Evolutionary conservation across 2,329 filamentous ascomycete genomes (phyloP), one percentile per base, ranked within the genome.

Genomic region (Lachnellula arida): DNA sequence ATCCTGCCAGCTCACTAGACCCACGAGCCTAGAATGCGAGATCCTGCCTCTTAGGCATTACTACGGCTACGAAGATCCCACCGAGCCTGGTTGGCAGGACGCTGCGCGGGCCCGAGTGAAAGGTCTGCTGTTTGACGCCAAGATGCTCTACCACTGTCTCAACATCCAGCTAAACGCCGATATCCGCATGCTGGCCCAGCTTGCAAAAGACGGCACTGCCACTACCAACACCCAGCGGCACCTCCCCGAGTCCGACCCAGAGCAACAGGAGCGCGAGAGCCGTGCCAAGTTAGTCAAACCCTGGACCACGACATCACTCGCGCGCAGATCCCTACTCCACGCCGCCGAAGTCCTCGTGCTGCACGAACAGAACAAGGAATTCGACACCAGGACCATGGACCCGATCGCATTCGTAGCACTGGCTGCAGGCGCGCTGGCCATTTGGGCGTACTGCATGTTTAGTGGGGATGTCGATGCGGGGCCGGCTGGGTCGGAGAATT

Each of bases 81-180:
- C 50, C 5, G 19, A 60, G 9, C 55, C 54, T 6, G 57, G 52
- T 22, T 62, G 58, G 58, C 50, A 66, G 47, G 37, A 55, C 5
- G 49, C 53, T 5, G 56, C 63, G 9, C 48, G 35, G 1, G 56
- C 54, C 0, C 67, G 73, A 8, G 63, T 74, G 23, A 66, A 69
- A 15, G 61, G 58, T 2, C 58, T 70, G 11, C 58, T 71, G 4
- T 69, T 72, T 1, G 70, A 72, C 22, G 65, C 70, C 1, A 56
- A 65, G 4, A 70, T 73, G 61, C 67, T 75, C 0, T 71, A 74
- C 46, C 70, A 74, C 43, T 62, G 75, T 2, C 67, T 75, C 46
- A 67, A 56, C 2, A 60, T 76, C 14, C 69, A 74, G 37, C 58
- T 76, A 0, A 69, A 70, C 32, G 65, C 72, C 4, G 72, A 76